A percentile compares a stretch with the other conserved stretches of the same genome.
phyloP scores from a whole-genome alignment of 1,284 basidiomycete genomes.

The Abortiporus biennis region DNA sequence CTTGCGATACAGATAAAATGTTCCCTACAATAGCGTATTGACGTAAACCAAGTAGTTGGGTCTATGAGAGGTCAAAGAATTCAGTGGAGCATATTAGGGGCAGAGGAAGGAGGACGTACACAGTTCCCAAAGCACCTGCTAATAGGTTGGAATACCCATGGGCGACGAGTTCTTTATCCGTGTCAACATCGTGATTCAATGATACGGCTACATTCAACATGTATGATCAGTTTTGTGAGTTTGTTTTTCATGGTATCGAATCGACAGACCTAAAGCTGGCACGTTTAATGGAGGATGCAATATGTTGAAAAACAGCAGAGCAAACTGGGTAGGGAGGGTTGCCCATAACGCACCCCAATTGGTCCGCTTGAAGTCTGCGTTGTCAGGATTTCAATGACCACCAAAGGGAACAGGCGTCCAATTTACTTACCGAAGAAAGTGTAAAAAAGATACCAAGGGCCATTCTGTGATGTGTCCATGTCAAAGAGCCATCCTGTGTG shows the following conservation, averaged over 20 bases:
- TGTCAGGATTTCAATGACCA: neutral
- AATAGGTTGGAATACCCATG: conserved; percentile 91
- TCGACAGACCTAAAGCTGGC: conserved; percentile 71
- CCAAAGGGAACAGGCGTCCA: conserved; percentile 3
- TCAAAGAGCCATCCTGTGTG: conserved; percentile 87
- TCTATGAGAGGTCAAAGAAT: conserved; percentile 27
- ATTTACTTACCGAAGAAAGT: conserved; percentile 67
- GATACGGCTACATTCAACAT: conserved; percentile 62
- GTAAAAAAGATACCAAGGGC: conserved; percentile 83
- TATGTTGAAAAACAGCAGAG: conserved; percentile 89
- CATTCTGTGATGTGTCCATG: conserved; percentile 50
- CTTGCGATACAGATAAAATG: neutral
- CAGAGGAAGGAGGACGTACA: conserved; percentile 38
- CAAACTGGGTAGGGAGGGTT: conserved; percentile 79
- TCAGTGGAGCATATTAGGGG: neutral
- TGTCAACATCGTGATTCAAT: conserved; percentile 86
- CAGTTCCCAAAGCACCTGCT: conserved; percentile 77
- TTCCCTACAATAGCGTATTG: conserved; percentile 76
- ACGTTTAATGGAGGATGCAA: conserved; percentile 93
- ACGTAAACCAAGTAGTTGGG: conserved; percentile 87
- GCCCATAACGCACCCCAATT: conserved; percentile 63
- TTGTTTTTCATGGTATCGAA: neutral
- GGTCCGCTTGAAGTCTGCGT: conserved; percentile 55
- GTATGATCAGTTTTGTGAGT: neutral
- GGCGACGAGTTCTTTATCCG: conserved; percentile 88